These are phyloP conservation scores for Pilatotrama ljubarskyi DNA, from an alignment of 768 basidiomycete species.

Conservation along the genomic window DNA sequence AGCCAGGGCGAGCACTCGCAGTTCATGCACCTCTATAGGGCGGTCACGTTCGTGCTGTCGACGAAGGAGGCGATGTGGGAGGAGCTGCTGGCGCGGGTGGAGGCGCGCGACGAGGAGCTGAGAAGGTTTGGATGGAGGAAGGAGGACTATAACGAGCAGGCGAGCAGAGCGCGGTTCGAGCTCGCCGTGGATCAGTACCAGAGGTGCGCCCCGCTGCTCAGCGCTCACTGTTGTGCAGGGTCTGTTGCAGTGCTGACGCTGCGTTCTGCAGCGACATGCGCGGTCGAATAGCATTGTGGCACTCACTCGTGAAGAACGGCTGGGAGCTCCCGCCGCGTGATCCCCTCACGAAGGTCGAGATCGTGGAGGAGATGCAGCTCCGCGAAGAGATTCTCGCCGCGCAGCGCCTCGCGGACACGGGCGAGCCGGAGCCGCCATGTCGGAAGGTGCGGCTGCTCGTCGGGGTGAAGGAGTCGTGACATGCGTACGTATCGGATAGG, in stretches of 20 bases:
- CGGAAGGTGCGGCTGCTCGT: slow-evolving; percentile 28
- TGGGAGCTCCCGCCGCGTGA: slow-evolving; percentile 29
- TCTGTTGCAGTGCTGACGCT: background rate
- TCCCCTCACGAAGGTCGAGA: slow-evolving; percentile 27
- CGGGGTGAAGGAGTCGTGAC: slow-evolving; percentile 25
- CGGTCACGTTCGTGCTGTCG: slow-evolving; percentile 26
- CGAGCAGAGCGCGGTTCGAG: slow-evolving; percentile 27
- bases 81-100: slow-evolving; percentile 26
- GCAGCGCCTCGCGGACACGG: slow-evolving; percentile 21
- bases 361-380: slow-evolving; percentile 28
- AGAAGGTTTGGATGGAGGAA: slow-evolving; percentile 26
- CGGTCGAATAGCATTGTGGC: slow-evolving; percentile 29
- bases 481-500: background rate
- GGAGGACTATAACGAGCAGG: slow-evolving; percentile 21
- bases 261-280: slow-evolving; percentile 28
- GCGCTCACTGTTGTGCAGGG: too few relatives aligned
- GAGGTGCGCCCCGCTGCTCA: slow-evolving; percentile 25
- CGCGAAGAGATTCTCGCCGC: slow-evolving; percentile 30
- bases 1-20: slow-evolving; percentile 23
- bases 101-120: slow-evolving; percentile 13
- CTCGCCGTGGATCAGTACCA: slow-evolving; percentile 26
- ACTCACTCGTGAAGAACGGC: slow-evolving; percentile 26
- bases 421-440: slow-evolving; percentile 23
- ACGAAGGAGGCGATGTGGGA: slow-evolving; percentile 35
- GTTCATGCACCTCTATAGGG: slow-evolving; percentile 30